Base-by-base conservation (phyloP, 768 basidiomycete species). In the Suillus paluster region DNA sequence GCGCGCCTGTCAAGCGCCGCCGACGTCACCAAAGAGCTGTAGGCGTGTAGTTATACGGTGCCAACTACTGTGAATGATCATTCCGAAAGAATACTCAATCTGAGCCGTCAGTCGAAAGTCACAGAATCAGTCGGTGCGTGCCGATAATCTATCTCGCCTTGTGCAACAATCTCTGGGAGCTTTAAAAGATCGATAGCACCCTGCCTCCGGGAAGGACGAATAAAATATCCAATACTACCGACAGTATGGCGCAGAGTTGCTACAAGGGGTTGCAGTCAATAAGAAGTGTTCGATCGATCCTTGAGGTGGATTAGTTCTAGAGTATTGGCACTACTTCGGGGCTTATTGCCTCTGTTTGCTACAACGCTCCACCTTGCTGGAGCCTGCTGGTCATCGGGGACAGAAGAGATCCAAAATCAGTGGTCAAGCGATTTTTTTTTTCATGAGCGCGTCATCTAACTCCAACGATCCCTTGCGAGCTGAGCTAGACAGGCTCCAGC, bases 401-500 rank as follows among this genome's bases (percentile, higher is more conserved):
- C 36, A 25, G 23, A 25, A 2, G 54, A 55, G 17, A 55, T 39
- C 36, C 10, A 25, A 39, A 38, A 19, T 38, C 17, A 6, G 9
- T 38, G 23, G 21, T 3, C 52, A 38, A 38, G 23, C 53, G 38
- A 15, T 38, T 21, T n/a, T n/a, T 38, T 54, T 38, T 25, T 21
- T 17, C 15, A 55, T 55, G 54, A 55, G 25, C 54, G 6, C 38
- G 11, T 23, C 36, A 39, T 55, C 38, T 39, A 25, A 39, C 54
- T 11, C 17, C 23, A 55, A 39, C 25, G 38, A 55, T 55, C 38
- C 17, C 6, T 27, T 59, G 25, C 48, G 34, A 39, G 27, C 27
- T 19, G 46, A 55, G 30, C 53, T 59, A 12, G 39, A 59, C 34
- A 25, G 11, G 54, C 58, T 59, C 23, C n/a, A 55, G n/a, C 17